Evolutionary conservation across 1,284 basidiomycete genomes (phyloP).

Genomic region (Malassezia sp.): DNA sequence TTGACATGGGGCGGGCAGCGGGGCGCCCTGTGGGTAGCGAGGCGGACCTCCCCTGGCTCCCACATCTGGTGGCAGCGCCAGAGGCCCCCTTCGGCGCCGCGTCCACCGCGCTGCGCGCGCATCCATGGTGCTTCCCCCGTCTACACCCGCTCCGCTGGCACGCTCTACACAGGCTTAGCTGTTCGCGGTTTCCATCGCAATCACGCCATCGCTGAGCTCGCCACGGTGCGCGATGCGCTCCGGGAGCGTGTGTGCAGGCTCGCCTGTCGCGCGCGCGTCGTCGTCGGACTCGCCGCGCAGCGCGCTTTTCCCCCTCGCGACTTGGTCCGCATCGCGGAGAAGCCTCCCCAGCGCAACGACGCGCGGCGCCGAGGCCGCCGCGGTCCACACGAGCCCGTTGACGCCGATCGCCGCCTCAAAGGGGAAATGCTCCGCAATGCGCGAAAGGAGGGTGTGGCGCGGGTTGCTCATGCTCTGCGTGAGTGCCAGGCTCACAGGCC

Average conservation of each 20-base stretch:
- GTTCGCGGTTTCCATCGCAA: conserved; percentile 1
- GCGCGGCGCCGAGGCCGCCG: conserved; percentile 22
- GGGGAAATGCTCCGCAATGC: conserved; percentile 30
- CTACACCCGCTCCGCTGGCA: too few species aligned
- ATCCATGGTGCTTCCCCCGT: too few species aligned
- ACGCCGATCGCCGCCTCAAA: conserved; percentile 41
- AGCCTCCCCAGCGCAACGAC: conserved; percentile 30
- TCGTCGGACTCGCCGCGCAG: not conserved
- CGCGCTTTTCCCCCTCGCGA: not conserved
- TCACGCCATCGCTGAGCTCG: conserved; percentile 3
- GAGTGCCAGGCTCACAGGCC: conserved; percentile 15
- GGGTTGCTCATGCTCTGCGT: conserved; percentile 24
- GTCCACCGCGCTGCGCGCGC: too few species aligned
- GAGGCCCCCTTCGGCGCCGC: too few species aligned
- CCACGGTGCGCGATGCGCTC: not conserved
- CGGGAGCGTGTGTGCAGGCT: conserved; percentile 8
- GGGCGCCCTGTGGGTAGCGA: too few species aligned
- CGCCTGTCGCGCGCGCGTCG: not conserved
- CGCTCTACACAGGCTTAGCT: too few species aligned
- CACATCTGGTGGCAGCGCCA: too few species aligned
- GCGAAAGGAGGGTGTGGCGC: conserved; percentile 22
- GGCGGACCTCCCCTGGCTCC: too few species aligned
- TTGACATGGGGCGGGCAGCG: too few species aligned
- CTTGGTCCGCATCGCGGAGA: conserved; percentile 22
- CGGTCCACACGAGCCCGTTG: conserved; percentile 39